phyloP scores from a whole-genome alignment of 2,329 filamentous ascomycete species.

The Aspergillus japonicus region DNA sequence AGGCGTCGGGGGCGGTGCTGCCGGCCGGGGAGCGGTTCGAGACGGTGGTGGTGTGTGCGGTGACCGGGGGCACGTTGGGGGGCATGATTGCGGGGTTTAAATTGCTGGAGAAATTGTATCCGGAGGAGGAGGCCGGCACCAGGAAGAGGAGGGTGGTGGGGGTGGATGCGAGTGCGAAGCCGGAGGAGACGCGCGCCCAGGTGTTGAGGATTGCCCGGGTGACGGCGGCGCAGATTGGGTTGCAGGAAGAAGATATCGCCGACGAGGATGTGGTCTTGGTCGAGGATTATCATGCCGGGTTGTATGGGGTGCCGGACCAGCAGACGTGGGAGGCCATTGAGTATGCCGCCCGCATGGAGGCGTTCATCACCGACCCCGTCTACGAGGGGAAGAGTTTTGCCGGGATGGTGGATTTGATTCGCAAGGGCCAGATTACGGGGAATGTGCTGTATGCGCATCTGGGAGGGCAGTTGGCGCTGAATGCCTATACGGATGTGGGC shows the following conservation, averaged over 20 bases:
- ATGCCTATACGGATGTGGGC: constrained; percentile 59
- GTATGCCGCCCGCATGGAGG: constrained; percentile 67
- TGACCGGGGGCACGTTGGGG: constrained; percentile 68
- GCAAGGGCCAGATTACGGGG: constrained; percentile 60
- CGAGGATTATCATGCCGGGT: constrained; percentile 64
- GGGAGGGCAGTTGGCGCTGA: constrained; percentile 68
- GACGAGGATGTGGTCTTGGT: constrained; percentile 64
- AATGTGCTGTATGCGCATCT: constrained; percentile 71
- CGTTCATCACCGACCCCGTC: constrained; percentile 72
- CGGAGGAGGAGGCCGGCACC: constrained; percentile 8
- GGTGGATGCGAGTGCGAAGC: constrained; percentile 63
- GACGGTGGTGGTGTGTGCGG: constrained; percentile 66
- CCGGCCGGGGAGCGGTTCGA: constrained; percentile 64
- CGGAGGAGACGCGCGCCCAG: constrained; percentile 62
- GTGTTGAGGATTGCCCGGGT: constrained; percentile 64
- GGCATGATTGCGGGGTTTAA: constrained; percentile 74
- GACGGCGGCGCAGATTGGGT: constrained; percentile 63
- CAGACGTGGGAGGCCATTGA: constrained; percentile 67
- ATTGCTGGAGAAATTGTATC: constrained; percentile 54
- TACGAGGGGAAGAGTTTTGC: constrained; percentile 75
- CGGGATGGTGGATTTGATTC: constrained; percentile 68
- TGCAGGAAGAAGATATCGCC: constrained; percentile 59
- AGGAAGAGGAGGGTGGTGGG: constrained; percentile 52
- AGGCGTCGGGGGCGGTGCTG: constrained; percentile 39
- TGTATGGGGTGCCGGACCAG: constrained; percentile 67